Evolutionary conservation across 345 rosid genomes (phyloP).

Genomic region (Stellera chamaejasme): DNA sequence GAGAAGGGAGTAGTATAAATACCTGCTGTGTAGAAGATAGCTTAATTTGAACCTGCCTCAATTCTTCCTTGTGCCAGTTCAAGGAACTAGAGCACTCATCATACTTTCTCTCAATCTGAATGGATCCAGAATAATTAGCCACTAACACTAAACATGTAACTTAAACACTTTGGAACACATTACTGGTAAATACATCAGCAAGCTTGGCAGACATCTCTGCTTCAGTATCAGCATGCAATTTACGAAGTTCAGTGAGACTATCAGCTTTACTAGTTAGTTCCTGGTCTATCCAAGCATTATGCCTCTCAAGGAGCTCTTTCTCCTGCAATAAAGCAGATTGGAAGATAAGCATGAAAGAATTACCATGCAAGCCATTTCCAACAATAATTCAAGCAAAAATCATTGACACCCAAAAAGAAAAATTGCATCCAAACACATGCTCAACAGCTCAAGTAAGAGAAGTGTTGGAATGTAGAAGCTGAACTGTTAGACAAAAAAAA

Average conservation of each 20-base stretch:
- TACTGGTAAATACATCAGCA: constrained; percentile 40
- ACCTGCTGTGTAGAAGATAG: constrained; percentile 64
- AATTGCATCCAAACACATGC: too few relatives aligned
- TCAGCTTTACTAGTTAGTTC: constrained; percentile 75
- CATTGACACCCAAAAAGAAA: too few relatives aligned
- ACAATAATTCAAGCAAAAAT: background rate
- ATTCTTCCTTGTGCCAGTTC: constrained; percentile 70
- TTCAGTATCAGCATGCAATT: constrained; percentile 58
- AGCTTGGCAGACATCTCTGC: constrained; percentile 78
- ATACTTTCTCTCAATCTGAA: constrained; percentile 52
- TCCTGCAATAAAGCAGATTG: constrained; percentile 41
- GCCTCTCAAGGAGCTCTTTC: constrained; percentile 86
- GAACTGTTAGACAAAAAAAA: too few relatives aligned
- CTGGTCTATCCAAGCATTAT: constrained; percentile 85
- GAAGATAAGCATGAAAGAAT: background rate
- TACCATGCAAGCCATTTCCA: background rate
- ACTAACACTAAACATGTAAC: background rate
- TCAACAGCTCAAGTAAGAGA: too few relatives aligned
- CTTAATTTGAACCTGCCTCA: constrained; percentile 58
- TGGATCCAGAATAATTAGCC: constrained; percentile 3
- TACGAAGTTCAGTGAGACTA: constrained; percentile 50
- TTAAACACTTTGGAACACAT: background rate
- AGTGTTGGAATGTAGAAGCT: too few relatives aligned
- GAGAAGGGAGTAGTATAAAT: constrained; percentile 7
- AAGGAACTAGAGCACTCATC: constrained; percentile 57